A percentile compares a stretch with the other conserved stretches of the same genome.
These are phyloP conservation scores for Trichopus zeylanicus DNA, from an alignment of 116 monocot species.

Conservation along the genomic window DNA sequence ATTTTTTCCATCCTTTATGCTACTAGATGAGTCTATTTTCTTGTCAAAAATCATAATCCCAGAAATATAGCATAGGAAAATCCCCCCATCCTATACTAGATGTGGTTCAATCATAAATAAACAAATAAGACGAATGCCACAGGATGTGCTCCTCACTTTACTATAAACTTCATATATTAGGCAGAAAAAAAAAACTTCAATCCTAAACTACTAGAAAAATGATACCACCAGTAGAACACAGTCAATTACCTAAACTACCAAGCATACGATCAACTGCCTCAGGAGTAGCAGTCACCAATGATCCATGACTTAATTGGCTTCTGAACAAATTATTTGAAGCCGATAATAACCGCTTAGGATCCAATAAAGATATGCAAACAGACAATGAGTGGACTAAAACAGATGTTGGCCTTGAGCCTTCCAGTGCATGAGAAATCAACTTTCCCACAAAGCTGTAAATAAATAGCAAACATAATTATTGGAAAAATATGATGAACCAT, in stretches of 20 bases:
- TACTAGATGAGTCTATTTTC: no score
- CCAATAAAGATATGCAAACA: slow-evolving; percentile 88
- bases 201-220: background rate
- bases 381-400: slow-evolving; percentile 87
- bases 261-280: slow-evolving; percentile 88
- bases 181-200: background rate
- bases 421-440: slow-evolving; percentile 78
- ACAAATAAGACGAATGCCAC: no score
- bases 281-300: slow-evolving; percentile 57
- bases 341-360: slow-evolving; percentile 72
- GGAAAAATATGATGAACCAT: background rate
- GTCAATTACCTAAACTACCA: slow-evolving; percentile 53
- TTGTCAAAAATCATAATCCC: no score
- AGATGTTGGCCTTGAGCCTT: slow-evolving; percentile 84
- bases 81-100: no score
- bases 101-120: no score
- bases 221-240: background rate
- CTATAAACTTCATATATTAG: background rate
- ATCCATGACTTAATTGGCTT: slow-evolving; percentile 68
- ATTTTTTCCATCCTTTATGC: no score
- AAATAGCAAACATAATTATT: background rate
- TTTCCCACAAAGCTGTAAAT: slow-evolving; percentile 71
- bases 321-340: slow-evolving; percentile 67
- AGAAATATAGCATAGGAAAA: no score
- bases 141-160: no score